These are phyloP conservation scores for Sporothrix pseudoabietina DNA, from an alignment of 2,329 filamentous ascomycete species.

Conservation along the genomic window DNA sequence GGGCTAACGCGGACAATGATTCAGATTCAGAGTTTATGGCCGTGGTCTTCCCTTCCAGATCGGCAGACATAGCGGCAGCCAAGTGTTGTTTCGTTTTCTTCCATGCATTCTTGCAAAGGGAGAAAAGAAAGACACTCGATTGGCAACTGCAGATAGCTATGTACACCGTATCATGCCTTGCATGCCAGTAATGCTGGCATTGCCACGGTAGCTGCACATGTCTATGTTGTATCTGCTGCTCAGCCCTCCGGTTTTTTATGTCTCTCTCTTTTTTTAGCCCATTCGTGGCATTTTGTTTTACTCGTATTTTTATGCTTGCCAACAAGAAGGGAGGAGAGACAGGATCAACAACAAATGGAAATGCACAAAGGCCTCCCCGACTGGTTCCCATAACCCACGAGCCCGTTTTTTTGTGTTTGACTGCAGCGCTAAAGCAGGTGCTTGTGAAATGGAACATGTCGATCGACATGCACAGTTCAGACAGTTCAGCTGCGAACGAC, in stretches of 20 bases:
- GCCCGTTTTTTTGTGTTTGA: background rate
- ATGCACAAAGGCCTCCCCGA: background rate
- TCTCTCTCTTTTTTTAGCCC: constrained; percentile 5
- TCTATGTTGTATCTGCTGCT: background rate
- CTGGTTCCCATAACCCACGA: background rate
- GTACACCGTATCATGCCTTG: background rate
- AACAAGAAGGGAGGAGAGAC: background rate
- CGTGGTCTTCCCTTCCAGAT: background rate
- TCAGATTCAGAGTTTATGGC: constrained; percentile 12
- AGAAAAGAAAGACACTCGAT: background rate
- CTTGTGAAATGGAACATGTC: constrained; percentile 6
- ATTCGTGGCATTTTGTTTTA: background rate
- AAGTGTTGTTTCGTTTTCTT: constrained; percentile 11
- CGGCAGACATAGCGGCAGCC: background rate
- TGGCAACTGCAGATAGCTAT: background rate
- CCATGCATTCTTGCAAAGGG: background rate
- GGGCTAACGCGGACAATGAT: constrained; percentile 2
- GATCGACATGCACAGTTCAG: constrained; percentile 16
- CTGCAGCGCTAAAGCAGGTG: background rate
- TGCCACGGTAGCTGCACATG: constrained; percentile 1
- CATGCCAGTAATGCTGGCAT: background rate
- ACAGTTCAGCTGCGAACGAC: constrained; percentile 15
- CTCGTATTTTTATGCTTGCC: background rate
- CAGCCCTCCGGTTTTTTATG: background rate
- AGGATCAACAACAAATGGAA: background rate